Evolutionary conservation across 1,284 basidiomycete species (phyloP).

Genomic region (Melampsora abietis-canadensis): DNA sequence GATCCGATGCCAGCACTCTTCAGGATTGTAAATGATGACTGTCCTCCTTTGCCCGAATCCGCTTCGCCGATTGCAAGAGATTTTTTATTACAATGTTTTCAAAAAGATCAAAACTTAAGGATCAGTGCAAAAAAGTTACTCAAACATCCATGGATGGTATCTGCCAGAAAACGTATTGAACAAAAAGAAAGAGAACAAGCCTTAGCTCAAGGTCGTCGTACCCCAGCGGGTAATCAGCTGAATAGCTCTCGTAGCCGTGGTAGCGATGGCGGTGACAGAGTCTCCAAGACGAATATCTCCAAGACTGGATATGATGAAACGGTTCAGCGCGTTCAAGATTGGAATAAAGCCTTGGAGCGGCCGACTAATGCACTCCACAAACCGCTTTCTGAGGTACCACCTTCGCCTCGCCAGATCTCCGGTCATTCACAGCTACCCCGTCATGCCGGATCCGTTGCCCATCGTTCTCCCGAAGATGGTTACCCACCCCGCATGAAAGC

Average conservation of each 20-base stretch:
- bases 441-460: conserved; percentile 2
- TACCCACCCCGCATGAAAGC: neutral
- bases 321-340: conserved; percentile 90
- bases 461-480: conserved; percentile 14
- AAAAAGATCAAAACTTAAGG: conserved; percentile 91
- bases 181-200: conserved; percentile 51
- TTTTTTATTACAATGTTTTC: conserved; percentile 94
- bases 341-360: conserved; percentile 79
- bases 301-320: conserved; percentile 71
- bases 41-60: conserved; percentile 89
- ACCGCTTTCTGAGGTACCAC: conserved; percentile 12
- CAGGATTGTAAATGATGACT: conserved; percentile 95
- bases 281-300: conserved; percentile 7
- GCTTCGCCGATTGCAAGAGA: conserved; percentile 83
- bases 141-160: conserved; percentile 91
- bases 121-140: conserved; percentile 89
- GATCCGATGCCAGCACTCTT: conserved; percentile 98
- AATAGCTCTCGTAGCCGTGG: conserved; percentile 4
- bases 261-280: conserved; percentile 15
- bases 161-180: conserved; percentile 71
- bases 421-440: conserved; percentile 10
- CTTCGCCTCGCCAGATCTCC: conserved; percentile 29
- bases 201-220: conserved; percentile 30
- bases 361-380: conserved; percentile 25
- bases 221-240: conserved; percentile 38